Conservation (phyloP, 805 yeast species). For the Yarrowia osloensis region DNA sequence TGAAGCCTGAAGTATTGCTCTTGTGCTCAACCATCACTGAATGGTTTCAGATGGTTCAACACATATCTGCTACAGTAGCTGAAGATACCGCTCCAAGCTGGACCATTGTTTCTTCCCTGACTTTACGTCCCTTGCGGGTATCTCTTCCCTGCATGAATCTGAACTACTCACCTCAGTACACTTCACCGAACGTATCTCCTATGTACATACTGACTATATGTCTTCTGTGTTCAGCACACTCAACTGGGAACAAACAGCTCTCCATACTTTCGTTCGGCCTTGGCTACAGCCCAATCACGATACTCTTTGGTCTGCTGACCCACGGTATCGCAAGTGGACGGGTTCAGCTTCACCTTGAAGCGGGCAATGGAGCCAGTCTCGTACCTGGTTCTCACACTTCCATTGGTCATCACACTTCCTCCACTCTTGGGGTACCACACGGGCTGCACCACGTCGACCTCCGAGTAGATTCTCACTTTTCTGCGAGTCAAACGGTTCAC, state of each 20-base stretch:
- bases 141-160: too few relatives aligned
- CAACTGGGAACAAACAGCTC: slow-evolving; percentile 1
- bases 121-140: too few relatives aligned
- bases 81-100: too few relatives aligned
- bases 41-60: too few relatives aligned
- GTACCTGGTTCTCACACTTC: background rate
- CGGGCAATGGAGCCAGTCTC: background rate
- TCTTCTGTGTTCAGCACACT: too few relatives aligned
- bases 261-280: slow-evolving; percentile 9
- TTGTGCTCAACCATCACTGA: too few relatives aligned
- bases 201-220: too few relatives aligned
- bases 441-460: slow-evolving; percentile 12
- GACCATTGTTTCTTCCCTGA: too few relatives aligned
- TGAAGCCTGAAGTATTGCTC: too few relatives aligned
- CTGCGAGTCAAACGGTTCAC: background rate
- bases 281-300: slow-evolving; percentile 11
- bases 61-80: too few relatives aligned
- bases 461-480: slow-evolving; percentile 3
- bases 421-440: slow-evolving; percentile 23
- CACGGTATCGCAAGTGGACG: background rate
- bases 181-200: too few relatives aligned
- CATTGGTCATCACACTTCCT: slow-evolving; percentile 6
- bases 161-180: too few relatives aligned
- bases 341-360: slow-evolving; percentile 17
- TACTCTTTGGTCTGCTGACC: slow-evolving; percentile 16